Evolutionary conservation across 805 yeast genomes (phyloP).

Genomic region (Suhomyces pyralidae): DNA sequence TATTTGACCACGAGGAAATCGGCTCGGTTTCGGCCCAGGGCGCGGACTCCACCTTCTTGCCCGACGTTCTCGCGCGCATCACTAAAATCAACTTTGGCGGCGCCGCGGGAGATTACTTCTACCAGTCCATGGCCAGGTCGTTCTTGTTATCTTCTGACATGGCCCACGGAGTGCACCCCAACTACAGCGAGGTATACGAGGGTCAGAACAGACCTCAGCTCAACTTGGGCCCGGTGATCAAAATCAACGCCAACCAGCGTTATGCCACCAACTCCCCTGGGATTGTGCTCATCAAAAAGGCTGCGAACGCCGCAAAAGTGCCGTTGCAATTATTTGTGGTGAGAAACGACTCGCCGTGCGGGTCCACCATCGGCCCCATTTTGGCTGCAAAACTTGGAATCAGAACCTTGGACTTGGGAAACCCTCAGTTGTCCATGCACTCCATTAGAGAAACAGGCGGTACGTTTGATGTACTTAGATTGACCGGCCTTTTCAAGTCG

Average conservation of each 20-base stretch:
- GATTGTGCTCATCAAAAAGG: conserved; percentile 66
- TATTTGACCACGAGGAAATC: conserved; percentile 95
- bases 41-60: conserved; percentile 88
- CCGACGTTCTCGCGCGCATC: conserved; percentile 70
- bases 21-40: conserved; percentile 96
- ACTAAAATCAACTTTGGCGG: conserved; percentile 32
- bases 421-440: conserved; percentile 92
- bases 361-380: conserved; percentile 95
- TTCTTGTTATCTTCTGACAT: conserved; percentile 90
- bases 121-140: conserved; percentile 67
- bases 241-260: conserved; percentile 91
- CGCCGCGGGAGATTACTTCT: conserved; percentile 29
- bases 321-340: conserved; percentile 93
- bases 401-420: conserved; percentile 84
- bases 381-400: conserved; percentile 83
- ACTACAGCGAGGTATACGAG: conserved; percentile 76
- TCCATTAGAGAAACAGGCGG: conserved; percentile 92
- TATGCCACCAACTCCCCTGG: conserved; percentile 95
- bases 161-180: conserved; percentile 97
- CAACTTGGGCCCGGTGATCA: conserved; percentile 89
- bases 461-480: conserved; percentile 61
- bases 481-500: conserved; percentile 58
- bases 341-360: conserved; percentile 90
- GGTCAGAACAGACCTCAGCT: conserved; percentile 72
- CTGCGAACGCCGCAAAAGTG: conserved; percentile 65